These are phyloP conservation scores for Glutinoglossum americanum DNA, from an alignment of 495 filamentous ascomycete species.

Conservation along the genomic window DNA sequence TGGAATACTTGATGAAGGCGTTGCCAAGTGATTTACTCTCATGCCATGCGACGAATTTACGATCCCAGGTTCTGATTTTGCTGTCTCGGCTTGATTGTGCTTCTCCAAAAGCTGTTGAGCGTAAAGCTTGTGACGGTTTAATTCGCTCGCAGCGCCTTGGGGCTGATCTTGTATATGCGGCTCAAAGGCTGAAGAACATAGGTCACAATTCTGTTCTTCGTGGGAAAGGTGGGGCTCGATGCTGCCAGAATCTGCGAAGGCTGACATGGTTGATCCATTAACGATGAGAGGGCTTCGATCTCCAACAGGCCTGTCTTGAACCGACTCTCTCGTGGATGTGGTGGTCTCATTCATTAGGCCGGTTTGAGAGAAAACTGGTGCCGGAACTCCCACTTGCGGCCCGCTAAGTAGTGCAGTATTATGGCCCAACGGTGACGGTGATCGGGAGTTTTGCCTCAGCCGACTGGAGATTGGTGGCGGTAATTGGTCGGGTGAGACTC, in stretches of 20 bases:
- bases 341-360: neutral
- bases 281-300: slow-evolving; percentile 21
- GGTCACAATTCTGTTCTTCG: slow-evolving; percentile 22
- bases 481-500: neutral
- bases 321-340: neutral
- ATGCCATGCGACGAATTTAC: neutral
- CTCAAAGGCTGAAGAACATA: slow-evolving; percentile 23
- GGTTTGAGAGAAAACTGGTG: neutral
- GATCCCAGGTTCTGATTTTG: neutral
- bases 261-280: slow-evolving; percentile 19
- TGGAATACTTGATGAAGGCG: neutral
- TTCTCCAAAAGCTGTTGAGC: slow-evolving; percentile 15
- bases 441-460: slow-evolving; percentile 13
- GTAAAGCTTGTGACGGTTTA: slow-evolving; percentile 16
- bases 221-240: slow-evolving; percentile 18
- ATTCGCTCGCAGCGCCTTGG: slow-evolving; percentile 20
- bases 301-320: slow-evolving; percentile 9
- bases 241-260: slow-evolving; percentile 4
- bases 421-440: slow-evolving; percentile 19
- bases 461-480: slow-evolving; percentile 7
- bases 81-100: slow-evolving; percentile 6
- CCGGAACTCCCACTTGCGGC: slow-evolving; percentile 3
- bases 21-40: neutral
- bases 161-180: slow-evolving; percentile 22
- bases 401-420: slow-evolving; percentile 14